Evolutionary conservation across 345 rosid species (phyloP), one percentile per base, ranked within the genome.

Genomic region (Hibiscus tridactylites): DNA sequence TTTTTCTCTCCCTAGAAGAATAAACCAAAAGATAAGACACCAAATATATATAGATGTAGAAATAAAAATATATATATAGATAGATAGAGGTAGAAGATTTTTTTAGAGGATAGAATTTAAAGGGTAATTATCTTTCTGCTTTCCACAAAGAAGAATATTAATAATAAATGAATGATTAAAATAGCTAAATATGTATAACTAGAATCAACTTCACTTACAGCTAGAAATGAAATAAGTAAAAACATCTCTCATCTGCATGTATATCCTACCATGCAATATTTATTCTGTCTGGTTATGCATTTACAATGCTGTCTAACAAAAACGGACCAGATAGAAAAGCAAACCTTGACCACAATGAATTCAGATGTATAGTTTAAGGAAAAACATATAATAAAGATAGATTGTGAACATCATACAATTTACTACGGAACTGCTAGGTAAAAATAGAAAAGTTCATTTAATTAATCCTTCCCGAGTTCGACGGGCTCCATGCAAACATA

Each of bases 1-100:
- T 81, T 90, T 76, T 92, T 79, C 85, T 92, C 87, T 59, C 92
- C 99, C 99, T 95, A 13, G 42, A 75, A 70, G 9, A 71, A 62
- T 16, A 47, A 9, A 31, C 28, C 56, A 69, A 70, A 29, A 19
- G 16, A 35, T n/a, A 24, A 9, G 19, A 64, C 76, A 63, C 67
- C 81, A 74, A 75, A 63, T 73, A 68, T 28, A 67, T 9, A 49
- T 9, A 68, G 46, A 68, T 68, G 19, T 11, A 49, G 21, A 21
- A 21, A 21, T 21, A 21, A 21, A 21, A 21, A 21, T 21, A 63
- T 73, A 68, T 28, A 67, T 4, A 49, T 9, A 68, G 46, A 68
- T 68, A 21, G 21, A 21, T 21, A 21, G 21, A 21, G 21, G 19
- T 11, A 49, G 50, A 67, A 47, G 42, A 49, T 21, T 42, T 16